Base-by-base conservation (phyloP, 2,329 filamentous ascomycete species). In the Fusarium mundagurra region DNA sequence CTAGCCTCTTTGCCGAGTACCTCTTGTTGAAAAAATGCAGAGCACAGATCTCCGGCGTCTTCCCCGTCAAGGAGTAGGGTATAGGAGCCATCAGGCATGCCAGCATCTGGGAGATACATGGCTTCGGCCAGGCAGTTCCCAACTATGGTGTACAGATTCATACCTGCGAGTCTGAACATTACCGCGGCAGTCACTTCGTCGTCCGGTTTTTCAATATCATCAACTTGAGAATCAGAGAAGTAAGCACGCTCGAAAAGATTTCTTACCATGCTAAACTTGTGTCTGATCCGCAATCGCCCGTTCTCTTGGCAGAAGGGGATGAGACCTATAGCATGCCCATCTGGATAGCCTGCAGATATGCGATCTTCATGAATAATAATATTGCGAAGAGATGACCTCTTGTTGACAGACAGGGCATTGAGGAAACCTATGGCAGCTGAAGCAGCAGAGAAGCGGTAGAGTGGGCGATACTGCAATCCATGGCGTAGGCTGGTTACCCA, bases 1-100 rank as follows among this genome's bases (percentile, higher is more conserved):
- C 0, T 22, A 22, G 20, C 27, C 6, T 48, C 45, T 48, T 8
- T 31, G 0, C 2, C 0, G 6, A 48, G 27, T 11, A 48, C 5
- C 6, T 22, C 27, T 48, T 12, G 4, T n/a, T 17, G 45, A 10
- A 48, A 48, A 27, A 48, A 12, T 14, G 14, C 4, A 6, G 45
- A 48, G 27, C 27, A 48, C 14, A 48, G 5, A 12, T 48, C 45
- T 2, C 3, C 13, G 14, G 27, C 27, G 31, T 31, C 6, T 48
- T 31, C 27, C 7, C 18, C 27, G 7, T 31, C 45, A 2, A 48
- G 27, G 0, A 48, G 9, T 20, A 31, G 27, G 20, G 27, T 48
- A 3, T 48, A 48, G 9, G 45, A 48, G 20, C 45, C 45, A 31
- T 31, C 27, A 4, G 45, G 27, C 45, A 48, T 48, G 4, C 45